A percentile compares a stretch with the other conserved stretches of the same genome.
Evolutionary conservation across 2,329 filamentous ascomycete species (phyloP).

Genomic region (Aspergillus terreus): DNA sequence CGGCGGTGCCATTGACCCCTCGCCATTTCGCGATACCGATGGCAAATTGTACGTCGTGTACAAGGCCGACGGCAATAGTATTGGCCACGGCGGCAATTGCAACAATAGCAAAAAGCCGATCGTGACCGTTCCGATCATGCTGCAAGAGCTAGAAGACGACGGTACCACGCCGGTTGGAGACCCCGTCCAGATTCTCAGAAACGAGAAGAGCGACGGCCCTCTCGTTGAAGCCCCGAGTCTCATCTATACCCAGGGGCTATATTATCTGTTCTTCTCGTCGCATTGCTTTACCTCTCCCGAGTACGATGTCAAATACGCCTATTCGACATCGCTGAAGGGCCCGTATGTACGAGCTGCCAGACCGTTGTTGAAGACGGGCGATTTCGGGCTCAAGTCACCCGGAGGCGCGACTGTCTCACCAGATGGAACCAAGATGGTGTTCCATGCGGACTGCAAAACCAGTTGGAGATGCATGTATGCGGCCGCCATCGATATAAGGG

Average conservation of each 20-base stretch:
- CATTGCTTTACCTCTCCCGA: conserved; percentile 53
- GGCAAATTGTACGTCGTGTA: conserved; percentile 58
- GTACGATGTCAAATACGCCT: conserved; percentile 60
- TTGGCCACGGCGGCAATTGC: conserved; percentile 44
- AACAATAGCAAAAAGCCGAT: conserved; percentile 37
- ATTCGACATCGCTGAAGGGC: conserved; percentile 35
- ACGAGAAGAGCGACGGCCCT: conserved; percentile 59
- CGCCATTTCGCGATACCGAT: conserved; percentile 54
- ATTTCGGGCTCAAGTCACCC: conserved; percentile 22
- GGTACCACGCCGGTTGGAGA: conserved; percentile 51
- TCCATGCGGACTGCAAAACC: conserved; percentile 25
- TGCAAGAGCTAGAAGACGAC: conserved; percentile 37
- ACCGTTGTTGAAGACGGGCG: conserved; percentile 31
- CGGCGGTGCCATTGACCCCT: conserved; percentile 61
- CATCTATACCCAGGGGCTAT: conserved; percentile 39
- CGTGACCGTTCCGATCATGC: conserved; percentile 32
- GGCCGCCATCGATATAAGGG: conserved; percentile 20
- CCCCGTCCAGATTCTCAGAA: conserved; percentile 54
- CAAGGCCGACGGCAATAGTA: conserved; percentile 61
- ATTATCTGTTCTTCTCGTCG: conserved; percentile 60
- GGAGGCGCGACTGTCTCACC: conserved; percentile 24
- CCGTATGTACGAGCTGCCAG: conserved; percentile 31
- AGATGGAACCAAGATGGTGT: conserved; percentile 26
- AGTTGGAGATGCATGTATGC: conserved; percentile 23
- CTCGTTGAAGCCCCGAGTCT: conserved; percentile 59